Base-by-base conservation (phyloP, 2,329 filamentous ascomycete genomes). In the Diaporthe capsici region DNA sequence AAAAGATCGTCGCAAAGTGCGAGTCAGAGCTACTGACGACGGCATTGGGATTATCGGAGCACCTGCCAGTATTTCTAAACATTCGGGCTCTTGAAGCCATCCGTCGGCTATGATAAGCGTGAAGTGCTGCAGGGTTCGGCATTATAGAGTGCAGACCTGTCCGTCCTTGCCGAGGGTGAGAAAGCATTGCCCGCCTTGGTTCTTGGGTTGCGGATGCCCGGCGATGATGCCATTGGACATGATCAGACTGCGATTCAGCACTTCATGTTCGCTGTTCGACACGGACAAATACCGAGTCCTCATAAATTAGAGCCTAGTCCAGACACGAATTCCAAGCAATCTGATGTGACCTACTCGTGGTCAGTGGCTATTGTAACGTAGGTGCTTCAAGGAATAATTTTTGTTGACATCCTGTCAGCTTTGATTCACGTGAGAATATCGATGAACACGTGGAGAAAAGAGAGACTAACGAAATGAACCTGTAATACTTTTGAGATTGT, bases 1-100 rank as follows among this genome's bases (percentile, higher is more conserved):
- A 51, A 51, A 68, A 68, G 44, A 68, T 68, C 63, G 63, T 68
- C 63, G 22, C 31, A 37, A 17, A 68, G 31, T 51, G 44, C 63
- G 63, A 68, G 63, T 68, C 63, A 68, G 44, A 68, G 4, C 31
- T 9, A 39, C 22, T 22, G 22, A 37, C 44, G 44, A 47, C 28
- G 20, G 63, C 57, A 39, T 37, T 37, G 63, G 34, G 44, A 53
- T 51, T 15, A 67, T 67, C 44, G 63, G 44, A 17, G 63, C 63
- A 51, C 34, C 37, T 25, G 63, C 31, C 42, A 34, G 47, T 39
- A 12, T 15, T 49, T 49, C 8, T 20, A 68, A 67, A 67, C 63
- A 67, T 49, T 67, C 63, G 63, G 63, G 63, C 63, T 67, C 63
- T 37, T 67, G 10, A 37, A 67, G 4, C 20, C 63, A 37, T n/a